These are phyloP conservation scores for Rosellinia necatrix DNA, from an alignment of 2,329 filamentous ascomycete species.

Conservation along the genomic window DNA sequence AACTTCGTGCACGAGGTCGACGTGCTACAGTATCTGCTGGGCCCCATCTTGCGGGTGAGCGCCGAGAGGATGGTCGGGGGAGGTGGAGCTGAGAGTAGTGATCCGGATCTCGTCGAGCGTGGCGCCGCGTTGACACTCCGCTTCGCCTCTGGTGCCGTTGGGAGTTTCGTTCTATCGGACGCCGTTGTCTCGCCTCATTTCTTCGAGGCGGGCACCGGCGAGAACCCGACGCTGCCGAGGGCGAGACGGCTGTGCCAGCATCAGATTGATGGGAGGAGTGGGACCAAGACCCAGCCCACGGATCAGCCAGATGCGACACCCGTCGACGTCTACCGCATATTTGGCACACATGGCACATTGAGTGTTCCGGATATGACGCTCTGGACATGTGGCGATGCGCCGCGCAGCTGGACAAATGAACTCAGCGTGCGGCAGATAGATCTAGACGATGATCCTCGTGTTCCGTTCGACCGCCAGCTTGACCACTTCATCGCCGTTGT, in stretches of 20 bases:
- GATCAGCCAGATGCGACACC: not conserved
- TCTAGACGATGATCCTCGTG: conserved; percentile 1
- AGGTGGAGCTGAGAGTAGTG: not conserved
- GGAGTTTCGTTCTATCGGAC: conserved; percentile 1
- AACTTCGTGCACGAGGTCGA: conserved; percentile 14
- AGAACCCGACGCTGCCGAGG: conserved; percentile 7
- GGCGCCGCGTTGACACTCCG: conserved; percentile 5
- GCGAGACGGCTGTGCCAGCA: not conserved
- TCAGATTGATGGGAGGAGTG: not conserved
- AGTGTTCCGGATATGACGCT: conserved; percentile 13
- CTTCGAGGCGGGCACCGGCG: conserved; percentile 8
- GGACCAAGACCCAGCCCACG: too few species aligned
- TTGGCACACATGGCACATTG: conserved; percentile 6
- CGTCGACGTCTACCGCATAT: conserved; percentile 11
- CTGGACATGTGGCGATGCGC: not conserved
- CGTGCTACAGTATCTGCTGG: conserved; percentile 3
- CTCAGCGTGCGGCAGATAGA: not conserved
- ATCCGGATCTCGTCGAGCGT: not conserved
- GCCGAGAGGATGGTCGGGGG: not conserved
- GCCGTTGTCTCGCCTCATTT: conserved; percentile 5
- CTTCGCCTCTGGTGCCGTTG: conserved; percentile 6
- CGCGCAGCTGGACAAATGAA: conserved; percentile 5
- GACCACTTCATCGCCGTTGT: conserved; percentile 9
- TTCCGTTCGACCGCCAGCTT: conserved; percentile 11
- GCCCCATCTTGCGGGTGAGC: conserved; percentile 4